phyloP scores from a whole-genome alignment of 257 asterid genomes.

The Cruciata laevipes region DNA sequence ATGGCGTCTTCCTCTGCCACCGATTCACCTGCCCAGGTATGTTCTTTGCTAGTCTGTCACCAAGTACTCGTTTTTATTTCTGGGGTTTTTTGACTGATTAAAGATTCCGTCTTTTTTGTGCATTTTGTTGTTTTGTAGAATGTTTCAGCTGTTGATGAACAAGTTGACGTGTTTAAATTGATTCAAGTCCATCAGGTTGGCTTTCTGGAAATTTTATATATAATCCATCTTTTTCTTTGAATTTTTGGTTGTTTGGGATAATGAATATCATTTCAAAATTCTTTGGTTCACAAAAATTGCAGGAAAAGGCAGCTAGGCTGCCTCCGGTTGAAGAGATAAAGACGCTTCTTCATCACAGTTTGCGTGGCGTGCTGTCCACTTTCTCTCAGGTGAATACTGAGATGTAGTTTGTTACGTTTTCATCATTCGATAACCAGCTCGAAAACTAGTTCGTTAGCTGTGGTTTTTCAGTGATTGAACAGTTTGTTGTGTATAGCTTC shows the following conservation, averaged over 20 bases:
- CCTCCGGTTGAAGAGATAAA: slow-evolving; percentile 75
- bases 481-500: neutral
- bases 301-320: slow-evolving; percentile 81
- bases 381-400: slow-evolving; percentile 52
- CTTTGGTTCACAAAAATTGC: slow-evolving; percentile 9
- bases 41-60: neutral
- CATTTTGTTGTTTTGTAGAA: slow-evolving; percentile 23
- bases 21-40: slow-evolving; percentile 16
- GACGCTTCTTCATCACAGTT: slow-evolving; percentile 67
- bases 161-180: slow-evolving; percentile 43
- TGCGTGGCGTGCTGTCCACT: slow-evolving; percentile 87
- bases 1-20: slow-evolving; percentile 29
- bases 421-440: neutral
- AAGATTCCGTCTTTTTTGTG: slow-evolving; percentile 4
- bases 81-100: neutral
- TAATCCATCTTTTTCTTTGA: neutral
- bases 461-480: neutral
- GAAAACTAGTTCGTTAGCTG: neutral
- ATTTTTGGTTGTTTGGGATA: neutral
- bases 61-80: neutral
- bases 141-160: slow-evolving; percentile 27
- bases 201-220: no score
- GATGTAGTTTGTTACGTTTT: neutral
- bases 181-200: slow-evolving; percentile 85
- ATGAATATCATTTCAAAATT: slow-evolving; percentile 2